A percentile compares a stretch with the other conserved stretches of the same genome.
Evolutionary conservation across 2,329 filamentous ascomycete genomes (phyloP).

Genomic region (Chaetomium globosum): DNA sequence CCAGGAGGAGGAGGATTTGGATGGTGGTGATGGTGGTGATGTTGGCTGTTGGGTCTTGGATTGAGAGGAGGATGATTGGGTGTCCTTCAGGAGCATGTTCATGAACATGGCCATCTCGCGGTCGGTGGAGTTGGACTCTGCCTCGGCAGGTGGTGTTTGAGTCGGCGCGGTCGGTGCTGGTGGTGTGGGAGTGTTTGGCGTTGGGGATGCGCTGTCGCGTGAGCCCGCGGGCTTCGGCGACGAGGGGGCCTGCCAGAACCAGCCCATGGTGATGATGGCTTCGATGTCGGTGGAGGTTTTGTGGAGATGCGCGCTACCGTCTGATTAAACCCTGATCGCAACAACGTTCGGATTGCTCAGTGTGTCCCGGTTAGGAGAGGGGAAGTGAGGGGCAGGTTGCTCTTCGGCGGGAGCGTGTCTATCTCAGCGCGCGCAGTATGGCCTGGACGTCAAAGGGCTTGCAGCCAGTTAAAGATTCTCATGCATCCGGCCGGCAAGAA

Average conservation of each 20-base stretch:
- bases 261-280: constrained; percentile 55
- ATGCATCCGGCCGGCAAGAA: not conserved
- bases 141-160: constrained; percentile 26
- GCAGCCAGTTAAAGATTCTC: constrained; percentile 16
- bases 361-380: constrained; percentile 6
- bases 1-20: constrained; percentile 25
- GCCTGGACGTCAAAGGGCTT: not conserved
- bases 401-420: not conserved
- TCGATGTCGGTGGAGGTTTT: not conserved
- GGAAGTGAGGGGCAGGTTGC: constrained; percentile 19
- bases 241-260: constrained; percentile 56
- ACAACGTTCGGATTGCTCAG: not conserved
- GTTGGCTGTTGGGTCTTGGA: constrained; percentile 38
- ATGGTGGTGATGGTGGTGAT: constrained; percentile 20
- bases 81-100: constrained; percentile 48
- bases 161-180: constrained; percentile 24
- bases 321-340: not conserved
- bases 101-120: constrained; percentile 60
- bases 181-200: constrained; percentile 28
- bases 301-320: not conserved
- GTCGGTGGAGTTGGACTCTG: constrained; percentile 42
- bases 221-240: constrained; percentile 27
- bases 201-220: constrained; percentile 25
- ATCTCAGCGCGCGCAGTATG: not conserved
- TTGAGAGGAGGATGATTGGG: constrained; percentile 19